Percentiles rank a stretch among this genome's conserved stretches.
Conservation (phyloP, 2,329 filamentous ascomycete species). For the Fusarium tupiense region DNA sequence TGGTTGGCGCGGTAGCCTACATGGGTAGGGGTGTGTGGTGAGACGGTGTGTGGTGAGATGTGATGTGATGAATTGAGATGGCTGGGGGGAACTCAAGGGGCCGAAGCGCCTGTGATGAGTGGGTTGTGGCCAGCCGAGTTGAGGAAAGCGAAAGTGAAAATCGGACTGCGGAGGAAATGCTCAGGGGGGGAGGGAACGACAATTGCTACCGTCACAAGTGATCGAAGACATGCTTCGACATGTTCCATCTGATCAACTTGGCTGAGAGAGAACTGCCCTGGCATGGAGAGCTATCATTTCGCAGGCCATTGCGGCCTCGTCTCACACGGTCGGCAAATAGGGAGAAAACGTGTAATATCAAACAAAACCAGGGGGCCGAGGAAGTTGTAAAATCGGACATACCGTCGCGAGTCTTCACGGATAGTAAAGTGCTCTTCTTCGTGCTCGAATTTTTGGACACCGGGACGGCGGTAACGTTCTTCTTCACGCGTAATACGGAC, state of each 20-base stretch:
- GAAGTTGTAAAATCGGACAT: slow-evolving; percentile 46
- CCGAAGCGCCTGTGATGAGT: slow-evolving; percentile 38
- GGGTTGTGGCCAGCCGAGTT: slow-evolving; percentile 30
- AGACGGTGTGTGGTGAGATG: slow-evolving; percentile 24
- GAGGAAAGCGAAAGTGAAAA: slow-evolving; percentile 25
- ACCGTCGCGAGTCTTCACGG: slow-evolving; percentile 63
- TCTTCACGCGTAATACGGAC: slow-evolving; percentile 82
- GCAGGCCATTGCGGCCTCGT: not conserved
- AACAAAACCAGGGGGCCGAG: not conserved
- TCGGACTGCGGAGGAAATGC: slow-evolving; percentile 7
- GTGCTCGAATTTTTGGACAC: slow-evolving; percentile 56
- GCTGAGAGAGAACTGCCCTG: not conserved
- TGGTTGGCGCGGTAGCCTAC: slow-evolving; percentile 27
- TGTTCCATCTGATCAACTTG: slow-evolving; percentile 20
- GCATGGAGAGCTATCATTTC: not conserved
- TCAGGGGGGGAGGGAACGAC: slow-evolving; percentile 15
- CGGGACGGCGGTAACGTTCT: slow-evolving; percentile 79
- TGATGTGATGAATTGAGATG: slow-evolving; percentile 32
- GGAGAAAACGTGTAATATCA: not conserved
- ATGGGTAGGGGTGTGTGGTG: slow-evolving; percentile 33
- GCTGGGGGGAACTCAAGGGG: slow-evolving; percentile 31
- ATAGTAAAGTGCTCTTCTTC: slow-evolving; percentile 45
- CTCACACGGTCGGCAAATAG: not conserved
- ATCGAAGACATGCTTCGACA: slow-evolving; percentile 3
- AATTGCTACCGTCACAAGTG: slow-evolving; percentile 22